Evolutionary conservation across 1,139 yeast genomes (phyloP).

Genomic region (Suhomyces bokatorum): DNA sequence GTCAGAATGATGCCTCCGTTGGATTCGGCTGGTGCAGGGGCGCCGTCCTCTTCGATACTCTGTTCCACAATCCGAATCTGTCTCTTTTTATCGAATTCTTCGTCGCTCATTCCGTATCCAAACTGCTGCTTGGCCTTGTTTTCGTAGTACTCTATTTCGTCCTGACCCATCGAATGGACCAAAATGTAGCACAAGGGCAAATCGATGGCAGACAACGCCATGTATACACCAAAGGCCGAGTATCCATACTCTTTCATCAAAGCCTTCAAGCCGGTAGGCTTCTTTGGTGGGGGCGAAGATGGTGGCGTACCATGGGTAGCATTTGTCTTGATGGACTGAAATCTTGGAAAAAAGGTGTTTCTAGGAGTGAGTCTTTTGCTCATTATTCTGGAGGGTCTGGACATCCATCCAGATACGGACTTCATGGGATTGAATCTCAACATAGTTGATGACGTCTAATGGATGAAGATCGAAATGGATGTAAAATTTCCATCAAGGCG

Average conservation of each 20-base stretch:
- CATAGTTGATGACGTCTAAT: constrained; percentile 2
- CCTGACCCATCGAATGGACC: constrained; percentile 87
- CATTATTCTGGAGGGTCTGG: constrained; percentile 7
- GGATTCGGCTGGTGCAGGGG: constrained; percentile 17
- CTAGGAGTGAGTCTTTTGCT: constrained; percentile 1
- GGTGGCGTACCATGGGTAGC: constrained; percentile 12
- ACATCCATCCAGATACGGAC: constrained; percentile 3
- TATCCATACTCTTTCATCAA: constrained; percentile 86
- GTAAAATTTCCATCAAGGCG: background rate
- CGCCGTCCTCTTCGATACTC: constrained; percentile 20
- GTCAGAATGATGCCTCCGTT: constrained; percentile 12
- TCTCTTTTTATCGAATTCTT: constrained; percentile 38
- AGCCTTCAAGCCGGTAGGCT: constrained; percentile 58
- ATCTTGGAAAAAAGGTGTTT: constrained; percentile 14
- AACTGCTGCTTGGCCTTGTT: constrained; percentile 57
- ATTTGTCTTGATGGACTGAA: constrained; percentile 21
- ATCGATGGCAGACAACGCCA: constrained; percentile 69
- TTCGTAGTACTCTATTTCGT: constrained; percentile 67
- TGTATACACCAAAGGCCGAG: constrained; percentile 84
- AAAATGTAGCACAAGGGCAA: constrained; percentile 78
- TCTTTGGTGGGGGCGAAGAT: constrained; percentile 21
- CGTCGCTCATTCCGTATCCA: constrained; percentile 54
- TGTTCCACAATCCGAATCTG: constrained; percentile 33
- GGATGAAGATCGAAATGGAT: background rate
- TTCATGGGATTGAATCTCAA: constrained; percentile 12